Base-by-base conservation (phyloP, 768 basidiomycete genomes). In the Boletus insuetus region DNA sequence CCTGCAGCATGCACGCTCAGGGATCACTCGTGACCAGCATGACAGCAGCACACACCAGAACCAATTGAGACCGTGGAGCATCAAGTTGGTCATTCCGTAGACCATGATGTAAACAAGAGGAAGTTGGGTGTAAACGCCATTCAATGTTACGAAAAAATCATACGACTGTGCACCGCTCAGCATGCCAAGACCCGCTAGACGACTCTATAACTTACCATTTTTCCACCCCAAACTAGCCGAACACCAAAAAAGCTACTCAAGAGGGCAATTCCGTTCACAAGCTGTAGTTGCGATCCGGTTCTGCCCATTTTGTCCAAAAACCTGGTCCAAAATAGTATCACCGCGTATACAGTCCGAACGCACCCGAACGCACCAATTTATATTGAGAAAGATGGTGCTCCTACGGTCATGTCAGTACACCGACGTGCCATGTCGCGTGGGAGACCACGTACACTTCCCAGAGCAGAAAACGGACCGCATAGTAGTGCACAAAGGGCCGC, bases 371-470 rank as follows among this genome's bases (percentile, higher is more conserved):
- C 60, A 92, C 91, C 91, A 94, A 58, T 94, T 91, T 51, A 90
- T 83, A 63, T 96, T 89, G 58, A 96, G 75, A 73, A 95, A 93
- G 54, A 93, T 82, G 0, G 93, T 95, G 74, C 86, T 89, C 73
- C 84, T 86, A 56, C 17, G 42, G 34, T 35, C 41, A 44, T 7
- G 19, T 62, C 34, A 62, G 54, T 37, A 51, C 31, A 32, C 17
- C 41, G 11, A 61, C 14, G 22, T 34, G 29, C 13, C 12, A 41
- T 17, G 22, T 41, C 11, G 31, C 24, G 45, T 20, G 20, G 37
- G n/a, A 11, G 13, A 40, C 42, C 37, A 73, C 82, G 49, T 70
- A 87, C 78, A 83, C 75, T 72, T 94, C 93, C 92, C 91, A 93
- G 12, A 93, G 74, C 31, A 95, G 73, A 72, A 88, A 94, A 16